A percentile compares a stretch with the other conserved stretches of the same genome.
Conservation (phyloP, 306 rosid species). For the Sicyos edulis region DNA sequence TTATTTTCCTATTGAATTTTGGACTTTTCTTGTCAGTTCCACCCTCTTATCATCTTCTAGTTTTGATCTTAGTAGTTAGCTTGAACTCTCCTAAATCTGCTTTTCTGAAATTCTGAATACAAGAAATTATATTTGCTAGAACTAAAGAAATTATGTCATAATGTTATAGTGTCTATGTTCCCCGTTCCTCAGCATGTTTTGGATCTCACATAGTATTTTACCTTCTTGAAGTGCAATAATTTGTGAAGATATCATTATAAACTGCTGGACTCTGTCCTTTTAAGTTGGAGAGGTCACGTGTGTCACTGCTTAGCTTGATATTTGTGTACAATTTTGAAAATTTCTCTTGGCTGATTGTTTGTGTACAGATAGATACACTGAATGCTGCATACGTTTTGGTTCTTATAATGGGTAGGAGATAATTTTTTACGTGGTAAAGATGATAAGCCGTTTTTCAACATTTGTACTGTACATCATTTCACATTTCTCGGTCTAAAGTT, state of each 20-base stretch:
- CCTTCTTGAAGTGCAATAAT: not conserved
- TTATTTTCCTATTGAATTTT: not conserved
- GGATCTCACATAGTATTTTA: constrained; percentile 1
- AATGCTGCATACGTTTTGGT: not conserved
- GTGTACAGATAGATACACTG: not conserved
- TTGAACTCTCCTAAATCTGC: not conserved
- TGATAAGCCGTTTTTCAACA: not conserved
- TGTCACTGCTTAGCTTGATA: not conserved
- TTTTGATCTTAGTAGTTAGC: not conserved
- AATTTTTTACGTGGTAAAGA: not conserved
- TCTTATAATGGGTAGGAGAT: not conserved
- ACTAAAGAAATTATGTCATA: not conserved
- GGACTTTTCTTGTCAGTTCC: not conserved
- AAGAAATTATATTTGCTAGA: not conserved
- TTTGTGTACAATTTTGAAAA: not conserved
- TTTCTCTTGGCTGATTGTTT: constrained; percentile 4
- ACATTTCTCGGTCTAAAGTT: not conserved
- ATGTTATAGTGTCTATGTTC: not conserved
- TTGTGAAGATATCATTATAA: not conserved
- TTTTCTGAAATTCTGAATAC: not conserved
- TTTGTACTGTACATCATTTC: not conserved
- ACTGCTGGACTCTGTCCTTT: not conserved
- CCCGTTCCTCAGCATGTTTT: not conserved
- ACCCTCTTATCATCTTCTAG: not conserved
- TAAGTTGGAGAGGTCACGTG: not conserved